A percentile compares a stretch with the other conserved stretches of the same genome.
Conservation (phyloP, 2,329 filamentous ascomycete species). For the Pyrenochaeta sp. region DNA sequence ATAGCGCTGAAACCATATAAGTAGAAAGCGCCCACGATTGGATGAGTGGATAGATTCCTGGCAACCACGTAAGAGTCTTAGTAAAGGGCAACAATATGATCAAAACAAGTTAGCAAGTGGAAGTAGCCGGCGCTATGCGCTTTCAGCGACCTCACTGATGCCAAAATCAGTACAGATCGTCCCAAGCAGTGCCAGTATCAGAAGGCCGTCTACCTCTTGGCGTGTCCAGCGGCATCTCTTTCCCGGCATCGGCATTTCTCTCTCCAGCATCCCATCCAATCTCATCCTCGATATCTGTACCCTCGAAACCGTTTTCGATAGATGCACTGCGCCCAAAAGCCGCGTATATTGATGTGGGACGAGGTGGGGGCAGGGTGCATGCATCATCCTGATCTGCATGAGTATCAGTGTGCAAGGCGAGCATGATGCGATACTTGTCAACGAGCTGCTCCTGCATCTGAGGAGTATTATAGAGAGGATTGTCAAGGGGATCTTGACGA, state of each 20-base stretch:
- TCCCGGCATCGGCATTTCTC: background rate
- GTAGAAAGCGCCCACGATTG: too few species aligned
- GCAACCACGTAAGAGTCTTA: too few species aligned
- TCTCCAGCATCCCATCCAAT: background rate
- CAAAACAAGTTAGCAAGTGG: too few species aligned
- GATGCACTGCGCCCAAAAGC: slow-evolving; percentile 5
- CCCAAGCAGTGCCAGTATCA: slow-evolving; percentile 3
- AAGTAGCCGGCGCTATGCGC: too few species aligned
- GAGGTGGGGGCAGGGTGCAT: slow-evolving; percentile 8
- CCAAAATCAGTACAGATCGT: slow-evolving; percentile 1
- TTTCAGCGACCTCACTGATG: too few species aligned
- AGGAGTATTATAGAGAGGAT: slow-evolving; percentile 8
- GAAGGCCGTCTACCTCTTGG: background rate
- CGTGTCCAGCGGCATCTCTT: background rate
- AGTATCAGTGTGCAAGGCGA: background rate
- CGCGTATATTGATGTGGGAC: slow-evolving; percentile 13
- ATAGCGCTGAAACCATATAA: too few species aligned
- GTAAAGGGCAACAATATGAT: too few species aligned
- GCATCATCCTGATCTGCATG: slow-evolving; percentile 1
- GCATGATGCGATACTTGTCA: slow-evolving; percentile 9
- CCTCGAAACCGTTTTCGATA: slow-evolving; percentile 9
- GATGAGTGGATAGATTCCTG: too few species aligned
- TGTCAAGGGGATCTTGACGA: slow-evolving; percentile 9
- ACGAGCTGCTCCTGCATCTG: slow-evolving; percentile 1
- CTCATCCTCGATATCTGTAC: slow-evolving; percentile 1